Base-by-base conservation (phyloP, 1,139 yeast genomes). In the Kodamaea arcana region DNA sequence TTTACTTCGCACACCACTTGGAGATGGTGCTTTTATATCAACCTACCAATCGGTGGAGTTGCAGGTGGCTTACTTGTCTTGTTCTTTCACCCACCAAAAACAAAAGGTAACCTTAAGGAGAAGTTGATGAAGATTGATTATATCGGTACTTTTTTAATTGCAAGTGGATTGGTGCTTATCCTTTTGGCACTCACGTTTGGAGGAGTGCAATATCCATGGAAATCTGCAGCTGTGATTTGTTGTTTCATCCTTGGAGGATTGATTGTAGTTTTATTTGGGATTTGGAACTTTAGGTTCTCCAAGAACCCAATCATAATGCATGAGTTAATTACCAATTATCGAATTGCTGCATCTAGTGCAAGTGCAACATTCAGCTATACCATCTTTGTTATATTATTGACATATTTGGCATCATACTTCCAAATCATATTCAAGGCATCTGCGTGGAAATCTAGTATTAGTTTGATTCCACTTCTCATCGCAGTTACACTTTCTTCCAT, bases 11-110 rank as follows among this genome's bases (percentile, higher is more conserved):
- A 73, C 33, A 78, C 75, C 2, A 62, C 78, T 15, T 83, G 90
- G 90, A 68, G 92, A 51, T 83, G 90, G 90, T 78, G 86, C 46
- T 83, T 83, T 53, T 83, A 78, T 54, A 69, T 83, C 47, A 83
- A 82, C 51, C 56, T 83, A 39, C 87, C 90, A 4, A 60, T 81
- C 32, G 84, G 85, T 13, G 87, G 83, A 0, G 42, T 70, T 3
- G 80, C 83, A 1, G 56, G 72, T 13, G 51, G 58, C 0, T 50
- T 72, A 15, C 62, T 83, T 32, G 39, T 63, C 6, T 47, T 65
- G 30, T 65, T 72, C 11, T 79, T 78, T 56, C 64, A 72, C 30
- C 83, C 87, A 12, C 82, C 81, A 11, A 59, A 45, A 28, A 65
- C 77, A 3, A 54, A 54, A 25, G 74, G 75, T 3, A 53, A 59